Evolutionary conservation across 2,329 filamentous ascomycete genomes (phyloP).

Genomic region (Metarhizium robertsii): DNA sequence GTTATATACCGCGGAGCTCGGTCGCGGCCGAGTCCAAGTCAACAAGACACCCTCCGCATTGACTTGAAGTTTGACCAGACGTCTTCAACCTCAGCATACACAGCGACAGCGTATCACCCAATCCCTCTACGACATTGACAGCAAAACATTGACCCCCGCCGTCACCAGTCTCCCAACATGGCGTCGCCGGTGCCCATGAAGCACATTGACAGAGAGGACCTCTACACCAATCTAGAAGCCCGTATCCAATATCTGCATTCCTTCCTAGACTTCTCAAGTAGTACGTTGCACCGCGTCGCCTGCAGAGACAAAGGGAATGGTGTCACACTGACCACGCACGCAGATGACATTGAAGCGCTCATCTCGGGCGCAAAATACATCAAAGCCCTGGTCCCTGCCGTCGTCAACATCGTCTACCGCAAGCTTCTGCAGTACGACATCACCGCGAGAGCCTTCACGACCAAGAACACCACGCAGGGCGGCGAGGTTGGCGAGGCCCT

Average conservation of each 20-base stretch:
- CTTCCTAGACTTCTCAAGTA: slow-evolving; percentile 65
- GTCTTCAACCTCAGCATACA: not conserved
- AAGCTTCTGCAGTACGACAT: slow-evolving; percentile 76
- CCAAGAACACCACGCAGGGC: slow-evolving; percentile 53
- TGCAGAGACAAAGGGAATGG: too few relatives aligned
- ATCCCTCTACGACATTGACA: not conserved
- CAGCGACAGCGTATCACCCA: not conserved
- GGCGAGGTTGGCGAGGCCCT: slow-evolving; percentile 55
- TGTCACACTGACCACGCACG: not conserved
- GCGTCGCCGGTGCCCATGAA: slow-evolving; percentile 28
- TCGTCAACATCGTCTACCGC: slow-evolving; percentile 78
- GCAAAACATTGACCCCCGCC: not conserved
- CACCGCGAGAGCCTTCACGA: slow-evolving; percentile 67
- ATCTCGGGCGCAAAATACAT: slow-evolving; percentile 64
- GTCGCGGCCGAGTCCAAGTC: too few relatives aligned
- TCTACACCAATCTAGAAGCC: slow-evolving; percentile 62
- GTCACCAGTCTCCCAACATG: slow-evolving; percentile 11
- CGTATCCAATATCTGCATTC: slow-evolving; percentile 65
- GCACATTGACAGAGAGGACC: slow-evolving; percentile 60
- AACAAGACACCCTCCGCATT: not conserved
- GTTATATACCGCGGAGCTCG: not conserved
- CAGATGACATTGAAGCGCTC: slow-evolving; percentile 65
- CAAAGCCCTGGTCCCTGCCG: slow-evolving; percentile 70
- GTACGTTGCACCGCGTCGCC: slow-evolving; percentile 33
- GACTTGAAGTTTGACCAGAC: not conserved